These are phyloP conservation scores for Fusarium liriodendri DNA, from an alignment of 2,329 filamentous ascomycete genomes.

Conservation along the genomic window DNA sequence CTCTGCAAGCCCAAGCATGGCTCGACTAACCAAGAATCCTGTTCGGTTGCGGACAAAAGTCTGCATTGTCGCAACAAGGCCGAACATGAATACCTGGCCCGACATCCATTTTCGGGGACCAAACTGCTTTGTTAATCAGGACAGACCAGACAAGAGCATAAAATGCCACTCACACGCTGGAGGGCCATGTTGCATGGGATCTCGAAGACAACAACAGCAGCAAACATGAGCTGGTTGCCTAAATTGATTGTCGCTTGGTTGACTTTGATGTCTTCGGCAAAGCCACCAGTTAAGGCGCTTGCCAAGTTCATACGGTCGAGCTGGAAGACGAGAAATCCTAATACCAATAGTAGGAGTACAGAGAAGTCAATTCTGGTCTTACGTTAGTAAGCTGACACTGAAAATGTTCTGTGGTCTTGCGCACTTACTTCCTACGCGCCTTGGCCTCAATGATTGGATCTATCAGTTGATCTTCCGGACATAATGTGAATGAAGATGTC, in stretches of 20 bases:
- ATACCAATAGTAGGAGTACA: conserved; percentile 60
- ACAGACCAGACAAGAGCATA: too few relatives aligned
- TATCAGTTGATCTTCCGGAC: neutral
- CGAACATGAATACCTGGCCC: conserved; percentile 60
- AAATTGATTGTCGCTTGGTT: conserved; percentile 61
- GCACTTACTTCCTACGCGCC: conserved; percentile 1
- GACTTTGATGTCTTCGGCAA: conserved; percentile 56
- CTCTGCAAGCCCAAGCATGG: conserved; percentile 60
- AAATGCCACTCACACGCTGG: conserved; percentile 37
- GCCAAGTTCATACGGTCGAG: conserved; percentile 65
- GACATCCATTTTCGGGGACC: conserved; percentile 57
- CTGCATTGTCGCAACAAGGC: conserved; percentile 58
- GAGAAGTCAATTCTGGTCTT: conserved; percentile 55
- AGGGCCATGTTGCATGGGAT: conserved; percentile 63
- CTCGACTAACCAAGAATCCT: conserved; percentile 57
- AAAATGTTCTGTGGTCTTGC: neutral
- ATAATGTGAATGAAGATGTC: neutral
- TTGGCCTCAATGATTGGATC: neutral
- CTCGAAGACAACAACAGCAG: conserved; percentile 61
- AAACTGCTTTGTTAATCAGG: neutral
- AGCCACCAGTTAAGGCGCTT: conserved; percentile 61
- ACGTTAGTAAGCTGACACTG: neutral
- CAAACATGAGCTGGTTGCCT: conserved; percentile 65
- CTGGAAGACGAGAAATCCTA: conserved; percentile 63
- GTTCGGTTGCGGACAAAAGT: conserved; percentile 54